Conservation (phyloP, 139 green algal genomes). For the Coccomyxa sp. region DNA sequence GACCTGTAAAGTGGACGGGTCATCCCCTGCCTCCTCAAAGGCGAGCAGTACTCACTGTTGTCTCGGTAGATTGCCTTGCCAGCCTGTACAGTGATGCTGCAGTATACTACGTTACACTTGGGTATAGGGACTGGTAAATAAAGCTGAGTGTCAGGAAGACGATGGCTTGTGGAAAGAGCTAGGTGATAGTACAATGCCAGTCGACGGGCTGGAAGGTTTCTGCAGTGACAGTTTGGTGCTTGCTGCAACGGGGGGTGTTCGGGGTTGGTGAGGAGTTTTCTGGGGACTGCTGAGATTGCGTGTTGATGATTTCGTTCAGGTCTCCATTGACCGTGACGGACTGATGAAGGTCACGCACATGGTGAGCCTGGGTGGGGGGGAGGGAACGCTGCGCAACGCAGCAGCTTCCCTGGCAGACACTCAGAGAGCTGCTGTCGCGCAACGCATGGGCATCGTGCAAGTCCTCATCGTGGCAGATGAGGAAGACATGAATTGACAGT, state of each 20-base stretch:
- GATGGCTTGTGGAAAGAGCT: too few species aligned
- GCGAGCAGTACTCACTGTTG: not conserved
- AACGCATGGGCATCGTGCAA: not conserved
- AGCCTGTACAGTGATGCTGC: not conserved
- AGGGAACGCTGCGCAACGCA: not conserved
- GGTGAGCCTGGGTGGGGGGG: conserved; percentile 3
- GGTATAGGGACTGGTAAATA: too few species aligned
- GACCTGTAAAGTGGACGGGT: not conserved
- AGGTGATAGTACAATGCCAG: too few species aligned
- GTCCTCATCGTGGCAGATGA: not conserved
- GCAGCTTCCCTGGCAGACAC: not conserved
- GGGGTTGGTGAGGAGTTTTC: not conserved
- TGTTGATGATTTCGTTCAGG: not conserved
- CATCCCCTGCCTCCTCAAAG: not conserved
- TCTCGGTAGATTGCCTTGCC: not conserved
- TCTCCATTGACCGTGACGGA: conserved; percentile 9
- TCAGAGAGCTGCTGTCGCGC: not conserved
- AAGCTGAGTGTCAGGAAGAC: too few species aligned
- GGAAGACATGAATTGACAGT: not conserved
- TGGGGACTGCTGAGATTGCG: too few species aligned
- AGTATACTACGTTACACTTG: too few species aligned
- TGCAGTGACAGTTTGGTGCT: not conserved
- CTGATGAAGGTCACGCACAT: conserved; percentile 23
- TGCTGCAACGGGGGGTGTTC: not conserved
- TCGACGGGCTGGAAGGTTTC: too few species aligned